These are phyloP conservation scores for Malassezia psittaci DNA, from an alignment of 1,284 basidiomycete genomes.

Conservation along the genomic window DNA sequence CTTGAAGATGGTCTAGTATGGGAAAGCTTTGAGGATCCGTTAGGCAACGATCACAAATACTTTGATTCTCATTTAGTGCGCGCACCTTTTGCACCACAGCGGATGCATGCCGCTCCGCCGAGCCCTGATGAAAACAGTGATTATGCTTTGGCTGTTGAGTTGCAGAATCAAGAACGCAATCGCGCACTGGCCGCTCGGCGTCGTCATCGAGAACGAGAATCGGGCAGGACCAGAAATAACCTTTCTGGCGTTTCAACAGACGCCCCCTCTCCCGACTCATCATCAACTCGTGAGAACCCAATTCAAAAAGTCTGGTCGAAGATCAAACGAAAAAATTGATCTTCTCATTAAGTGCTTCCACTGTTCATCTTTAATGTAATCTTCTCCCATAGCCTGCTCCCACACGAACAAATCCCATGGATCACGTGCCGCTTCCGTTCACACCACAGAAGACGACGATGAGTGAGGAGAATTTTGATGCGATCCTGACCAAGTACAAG, in stretches of 20 bases:
- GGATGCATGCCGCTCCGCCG: not conserved
- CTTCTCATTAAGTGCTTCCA: not conserved
- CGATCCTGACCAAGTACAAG: constrained; percentile 53
- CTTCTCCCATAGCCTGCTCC: too few species aligned
- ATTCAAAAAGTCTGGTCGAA: constrained; percentile 8
- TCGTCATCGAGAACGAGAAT: not conserved
- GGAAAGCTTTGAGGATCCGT: constrained; percentile 78
- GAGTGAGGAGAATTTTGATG: constrained; percentile 34
- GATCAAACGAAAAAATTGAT: not conserved
- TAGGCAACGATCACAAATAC: constrained; percentile 53
- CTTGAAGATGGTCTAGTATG: constrained; percentile 67
- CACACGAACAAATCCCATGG: too few species aligned
- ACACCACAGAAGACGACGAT: constrained; percentile 5
- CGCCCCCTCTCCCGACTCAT: not conserved
- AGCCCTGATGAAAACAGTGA: not conserved
- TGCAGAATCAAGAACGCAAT: constrained; percentile 15
- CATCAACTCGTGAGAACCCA: not conserved
- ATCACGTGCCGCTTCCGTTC: too few species aligned
- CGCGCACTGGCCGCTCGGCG: constrained; percentile 13
- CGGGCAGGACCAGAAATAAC: not conserved
- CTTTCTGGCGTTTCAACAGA: not conserved
- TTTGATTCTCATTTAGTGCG: constrained; percentile 9
- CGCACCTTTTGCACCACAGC: not conserved
- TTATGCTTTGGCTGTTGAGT: constrained; percentile 11
- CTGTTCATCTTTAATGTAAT: too few species aligned